Evolutionary conservation across 257 asterid genomes (phyloP), one percentile per base, ranked within the genome.

Genomic region (Penstemon eatonii): DNA sequence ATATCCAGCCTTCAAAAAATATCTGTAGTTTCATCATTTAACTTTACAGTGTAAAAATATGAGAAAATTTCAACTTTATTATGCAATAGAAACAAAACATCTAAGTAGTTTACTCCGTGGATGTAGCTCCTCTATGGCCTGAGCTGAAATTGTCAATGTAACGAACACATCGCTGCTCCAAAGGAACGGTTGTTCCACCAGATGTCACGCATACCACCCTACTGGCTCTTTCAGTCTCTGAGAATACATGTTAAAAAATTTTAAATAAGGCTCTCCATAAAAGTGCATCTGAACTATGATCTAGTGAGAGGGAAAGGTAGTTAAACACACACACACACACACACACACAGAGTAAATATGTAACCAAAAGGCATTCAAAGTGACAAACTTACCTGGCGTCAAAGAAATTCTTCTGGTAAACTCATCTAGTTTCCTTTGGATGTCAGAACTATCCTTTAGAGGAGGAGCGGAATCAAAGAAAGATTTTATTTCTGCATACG

Each of bases 161-260:
- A 63, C 99, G 97, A 69, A 93, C 99, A 76, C 95, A 87, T n/a
- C 88, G 81, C 60, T 77, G 90, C 71, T 93, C 99, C 80, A 93
- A 79, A 71, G 99, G 99, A 76, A 93, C 99, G 8, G 96, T 87
- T 66, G 99, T 93, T 60, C 99, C 96, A 62, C 99, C 99, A 67
- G 97, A 88, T 74, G 99, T 90, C 75, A 93, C 89, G 69, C 95
- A 90, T 40, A 89, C 99, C 58, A 90, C 85, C 80, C 92, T 84
- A 5, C 63, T 55, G 68, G 70, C 55, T 47, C 71, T 76, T 76
- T 79, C 86, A 61, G 64, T 68, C 43, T 68, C 95, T 85, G 80
- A 68, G 69, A 25, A 73, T 54, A 75, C 41, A 66, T 37, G 54
- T 55, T 46, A 59, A 72, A 42, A 56, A 62, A 60, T 7, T 40